phyloP scores from a whole-genome alignment of 2,329 filamentous ascomycete species.

The Neonectria coccinea region DNA sequence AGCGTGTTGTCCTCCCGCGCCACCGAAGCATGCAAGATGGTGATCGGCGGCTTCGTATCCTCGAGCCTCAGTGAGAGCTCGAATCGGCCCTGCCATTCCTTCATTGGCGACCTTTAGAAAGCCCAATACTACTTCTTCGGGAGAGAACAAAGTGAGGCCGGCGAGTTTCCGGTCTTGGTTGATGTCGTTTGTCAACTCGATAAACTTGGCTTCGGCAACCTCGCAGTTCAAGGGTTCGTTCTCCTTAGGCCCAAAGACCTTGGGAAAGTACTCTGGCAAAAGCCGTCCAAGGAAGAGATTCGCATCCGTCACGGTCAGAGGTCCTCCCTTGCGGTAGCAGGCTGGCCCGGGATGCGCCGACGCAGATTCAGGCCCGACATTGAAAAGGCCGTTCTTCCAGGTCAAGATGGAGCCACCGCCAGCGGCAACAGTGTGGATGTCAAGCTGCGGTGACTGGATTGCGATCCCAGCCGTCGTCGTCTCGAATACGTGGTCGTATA shows the following conservation, averaged over 20 bases:
- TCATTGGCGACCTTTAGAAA: constrained; percentile 81
- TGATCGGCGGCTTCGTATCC: constrained; percentile 44
- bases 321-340: constrained; percentile 77
- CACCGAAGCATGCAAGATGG: constrained; percentile 48
- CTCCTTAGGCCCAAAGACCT: constrained; percentile 7
- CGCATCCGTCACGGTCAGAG: constrained; percentile 78
- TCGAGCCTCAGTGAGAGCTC: constrained; percentile 46
- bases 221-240: constrained; percentile 53
- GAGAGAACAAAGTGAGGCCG: constrained; percentile 30
- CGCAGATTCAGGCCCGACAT: constrained; percentile 78
- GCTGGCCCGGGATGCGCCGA: constrained; percentile 78
- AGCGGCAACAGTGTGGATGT: constrained; percentile 77
- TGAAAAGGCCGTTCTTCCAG: constrained; percentile 77
- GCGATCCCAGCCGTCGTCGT: constrained; percentile 78
- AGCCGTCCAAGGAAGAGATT: constrained; percentile 75
- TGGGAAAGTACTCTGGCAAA: constrained; percentile 72
- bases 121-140: constrained; percentile 67
- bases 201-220: constrained; percentile 54
- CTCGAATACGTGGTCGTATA: constrained; percentile 79
- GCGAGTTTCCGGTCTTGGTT: constrained; percentile 42
- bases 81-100: constrained; percentile 79
- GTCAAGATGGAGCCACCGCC: constrained; percentile 67
- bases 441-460: constrained; percentile 77
- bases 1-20: constrained; percentile 58
- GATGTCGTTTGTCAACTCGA: constrained; percentile 50